Evolutionary conservation across 192 early-diverging fungal genomes (phyloP).

Genomic region (Pecoramyces ruminantium): DNA sequence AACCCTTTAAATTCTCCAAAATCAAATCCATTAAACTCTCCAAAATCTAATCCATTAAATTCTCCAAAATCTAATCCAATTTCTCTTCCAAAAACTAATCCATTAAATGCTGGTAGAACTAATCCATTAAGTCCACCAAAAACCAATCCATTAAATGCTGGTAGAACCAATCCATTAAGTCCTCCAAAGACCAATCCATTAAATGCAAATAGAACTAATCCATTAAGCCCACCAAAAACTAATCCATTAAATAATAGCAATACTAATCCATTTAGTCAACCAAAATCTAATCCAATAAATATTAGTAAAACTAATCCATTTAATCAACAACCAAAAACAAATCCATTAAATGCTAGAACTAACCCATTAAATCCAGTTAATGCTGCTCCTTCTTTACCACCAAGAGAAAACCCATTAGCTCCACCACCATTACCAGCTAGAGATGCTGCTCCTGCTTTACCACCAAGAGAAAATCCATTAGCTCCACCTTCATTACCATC

Average conservation of each 20-base stretch:
- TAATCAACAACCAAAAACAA: background rate
- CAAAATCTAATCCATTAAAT: background rate
- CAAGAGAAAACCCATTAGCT: background rate
- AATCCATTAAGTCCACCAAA: background rate
- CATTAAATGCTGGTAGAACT: background rate
- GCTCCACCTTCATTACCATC: background rate
- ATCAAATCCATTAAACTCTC: too few relatives aligned
- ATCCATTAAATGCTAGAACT: background rate
- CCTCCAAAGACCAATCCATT: background rate
- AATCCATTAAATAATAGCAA: background rate
- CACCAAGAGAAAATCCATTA: background rate
- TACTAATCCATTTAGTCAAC: background rate
- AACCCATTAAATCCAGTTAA: background rate
- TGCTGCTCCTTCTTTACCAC: background rate
- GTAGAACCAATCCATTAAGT: background rate
- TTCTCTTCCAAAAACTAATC: background rate
- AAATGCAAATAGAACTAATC: background rate
- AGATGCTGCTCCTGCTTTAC: background rate
- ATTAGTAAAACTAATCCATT: background rate
- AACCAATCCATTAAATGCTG: background rate
- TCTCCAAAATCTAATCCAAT: background rate
- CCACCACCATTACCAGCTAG: background rate
- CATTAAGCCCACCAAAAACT: background rate
- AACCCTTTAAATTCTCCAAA: too few relatives aligned
- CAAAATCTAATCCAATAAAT: background rate